Conservation (phyloP, 139 green algal genomes). For the Chlorella sp. region DNA sequence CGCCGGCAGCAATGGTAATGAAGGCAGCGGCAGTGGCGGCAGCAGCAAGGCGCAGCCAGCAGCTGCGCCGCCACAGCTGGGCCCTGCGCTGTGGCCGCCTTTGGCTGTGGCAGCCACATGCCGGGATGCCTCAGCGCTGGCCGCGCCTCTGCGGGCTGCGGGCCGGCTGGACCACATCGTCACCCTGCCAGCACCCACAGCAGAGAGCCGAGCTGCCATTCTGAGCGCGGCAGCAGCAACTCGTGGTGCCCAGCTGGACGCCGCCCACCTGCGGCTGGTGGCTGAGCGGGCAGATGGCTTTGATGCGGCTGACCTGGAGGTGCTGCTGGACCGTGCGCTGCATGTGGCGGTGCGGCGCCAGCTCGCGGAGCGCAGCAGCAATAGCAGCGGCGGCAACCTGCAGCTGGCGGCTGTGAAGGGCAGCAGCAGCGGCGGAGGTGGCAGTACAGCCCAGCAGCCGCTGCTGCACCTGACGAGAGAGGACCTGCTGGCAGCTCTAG, state of each 20-base stretch:
- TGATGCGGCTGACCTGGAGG: conserved; percentile 75
- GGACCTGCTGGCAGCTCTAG: conserved; percentile 63
- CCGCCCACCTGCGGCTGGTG: conserved; percentile 25
- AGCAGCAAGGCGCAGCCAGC: neutral
- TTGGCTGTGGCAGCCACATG: conserved; percentile 56
- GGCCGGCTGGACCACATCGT: conserved; percentile 67
- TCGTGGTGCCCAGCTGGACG: conserved; percentile 20
- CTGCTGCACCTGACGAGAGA: neutral
- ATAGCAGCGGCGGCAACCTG: conserved; percentile 29
- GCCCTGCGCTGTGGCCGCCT: conserved; percentile 35
- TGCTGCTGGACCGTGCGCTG: conserved; percentile 77
- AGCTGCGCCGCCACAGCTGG: neutral
- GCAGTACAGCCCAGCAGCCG: conserved; percentile 8
- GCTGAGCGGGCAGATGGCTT: conserved; percentile 73
- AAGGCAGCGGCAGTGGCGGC: neutral
- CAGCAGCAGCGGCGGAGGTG: neutral
- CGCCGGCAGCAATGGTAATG: too few relatives aligned
- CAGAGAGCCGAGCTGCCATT: conserved; percentile 56
- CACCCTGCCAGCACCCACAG: conserved; percentile 54
- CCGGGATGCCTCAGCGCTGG: conserved; percentile 47
- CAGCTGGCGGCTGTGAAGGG: neutral
- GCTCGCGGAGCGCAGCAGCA: conserved; percentile 25
- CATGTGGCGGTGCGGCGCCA: conserved; percentile 54
- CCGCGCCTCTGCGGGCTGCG: conserved; percentile 52
- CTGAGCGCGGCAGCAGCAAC: conserved; percentile 48